Conservation (phyloP, 2,329 filamentous ascomycete species). For the Exophiala bonariae region DNA sequence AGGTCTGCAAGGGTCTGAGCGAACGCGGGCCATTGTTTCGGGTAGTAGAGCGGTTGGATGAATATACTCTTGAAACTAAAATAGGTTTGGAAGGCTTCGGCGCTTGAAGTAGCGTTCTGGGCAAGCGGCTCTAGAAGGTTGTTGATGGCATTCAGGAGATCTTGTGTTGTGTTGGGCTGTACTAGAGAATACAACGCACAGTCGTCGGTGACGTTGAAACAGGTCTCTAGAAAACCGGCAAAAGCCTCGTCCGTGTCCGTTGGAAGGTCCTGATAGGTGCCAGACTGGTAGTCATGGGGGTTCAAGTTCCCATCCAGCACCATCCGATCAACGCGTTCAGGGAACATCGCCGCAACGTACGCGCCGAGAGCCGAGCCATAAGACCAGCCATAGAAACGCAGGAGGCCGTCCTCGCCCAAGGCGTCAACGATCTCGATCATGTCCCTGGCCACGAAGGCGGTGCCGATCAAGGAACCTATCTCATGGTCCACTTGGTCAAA, state of each 20-base stretch:
- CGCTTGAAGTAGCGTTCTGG: slow-evolving; percentile 1
- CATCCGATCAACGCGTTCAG: slow-evolving; percentile 15
- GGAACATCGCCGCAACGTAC: slow-evolving; percentile 28
- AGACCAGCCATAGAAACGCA: slow-evolving; percentile 39
- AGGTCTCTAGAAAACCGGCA: slow-evolving; percentile 7
- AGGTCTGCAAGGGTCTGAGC: slow-evolving; percentile 6
- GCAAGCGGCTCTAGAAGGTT: slow-evolving; percentile 1
- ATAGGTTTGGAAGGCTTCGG: slow-evolving; percentile 4
- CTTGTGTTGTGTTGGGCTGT: slow-evolving; percentile 1
- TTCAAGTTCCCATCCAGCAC: slow-evolving; percentile 11
- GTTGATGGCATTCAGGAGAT: slow-evolving; percentile 12
- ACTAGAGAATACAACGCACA: slow-evolving; percentile 4
- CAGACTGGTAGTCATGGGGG: slow-evolving; percentile 1
- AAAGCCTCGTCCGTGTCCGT: slow-evolving; percentile 3
- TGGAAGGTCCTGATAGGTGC: neutral
- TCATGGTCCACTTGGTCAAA: neutral
- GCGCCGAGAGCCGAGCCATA: slow-evolving; percentile 31
- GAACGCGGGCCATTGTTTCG: slow-evolving; percentile 3
- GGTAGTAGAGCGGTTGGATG: neutral
- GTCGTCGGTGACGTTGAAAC: neutral
- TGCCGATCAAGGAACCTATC: slow-evolving; percentile 37
- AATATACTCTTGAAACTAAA: neutral
- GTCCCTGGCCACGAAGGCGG: slow-evolving; percentile 47
- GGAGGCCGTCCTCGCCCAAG: slow-evolving; percentile 9
- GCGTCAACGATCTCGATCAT: slow-evolving; percentile 27